Evolutionary conservation across 768 basidiomycete species (phyloP), one percentile per base, ranked within the genome.

Genomic region (Phaeolepiota aurea): DNA sequence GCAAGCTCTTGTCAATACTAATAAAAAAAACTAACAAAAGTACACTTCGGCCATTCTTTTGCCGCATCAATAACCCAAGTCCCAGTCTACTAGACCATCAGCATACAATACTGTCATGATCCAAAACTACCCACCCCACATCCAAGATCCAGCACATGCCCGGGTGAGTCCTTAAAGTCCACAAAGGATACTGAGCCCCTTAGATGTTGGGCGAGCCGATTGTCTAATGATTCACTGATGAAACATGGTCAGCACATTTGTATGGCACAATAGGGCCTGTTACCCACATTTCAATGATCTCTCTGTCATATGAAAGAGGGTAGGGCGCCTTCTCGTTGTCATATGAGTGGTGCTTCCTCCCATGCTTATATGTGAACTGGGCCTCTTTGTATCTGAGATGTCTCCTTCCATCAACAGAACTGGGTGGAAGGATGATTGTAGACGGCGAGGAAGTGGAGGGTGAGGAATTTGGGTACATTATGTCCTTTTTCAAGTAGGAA

Each of bases 241-340:
- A 31, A 15, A 28, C 13, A 20, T 11, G 21, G 21, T 22, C 11
- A 20, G 10, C n/a, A 22, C 16, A 38, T 12, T 31, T 31, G 37
- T 38, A 19, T 38, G 10, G 16, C 5, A 38, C 19, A 10, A 11
- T 10, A 10, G 47, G 32, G 45, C 36, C 28, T 10, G 28, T 31
- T 31, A 66, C 78, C 54, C 57, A 87, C 85, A 83, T 61, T 51
- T 86, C 82, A 31, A 87, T 61, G 40, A 84, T 64, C 32, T 77
- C 62, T 38, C 68, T 69, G 54, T 85, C 79, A 55, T 86, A 87
- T 18, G 76, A 79, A 25, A 83, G 54, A 1, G 86, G 86, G 63
- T 88, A 88, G 2, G 84, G 86, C 2, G 82, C 86, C 62, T 87
- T 86, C 55, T 84, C 81, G 28, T 68, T 70, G 46, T 79, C 79